A percentile compares a stretch with the other conserved stretches of the same genome.
These are phyloP conservation scores for Yamagishiella unicocca DNA, from an alignment of 139 green algal species.

Conservation along the genomic window DNA sequence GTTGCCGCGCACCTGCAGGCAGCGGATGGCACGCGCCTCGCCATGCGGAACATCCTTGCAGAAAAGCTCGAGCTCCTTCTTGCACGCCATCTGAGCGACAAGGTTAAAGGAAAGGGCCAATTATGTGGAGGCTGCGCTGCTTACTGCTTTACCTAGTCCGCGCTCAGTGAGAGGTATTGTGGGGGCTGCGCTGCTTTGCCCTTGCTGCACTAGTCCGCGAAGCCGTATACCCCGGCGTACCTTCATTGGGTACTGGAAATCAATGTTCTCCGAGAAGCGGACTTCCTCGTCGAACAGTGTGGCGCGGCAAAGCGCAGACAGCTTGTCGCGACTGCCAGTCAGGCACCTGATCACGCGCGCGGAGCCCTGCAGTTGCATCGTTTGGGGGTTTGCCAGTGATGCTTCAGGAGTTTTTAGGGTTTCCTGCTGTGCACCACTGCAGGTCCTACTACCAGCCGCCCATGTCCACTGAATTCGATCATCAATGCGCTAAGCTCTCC, in stretches of 20 bases:
- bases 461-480: too few species aligned
- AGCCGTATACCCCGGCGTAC: too few species aligned
- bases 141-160: neutral
- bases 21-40: conserved; percentile 83
- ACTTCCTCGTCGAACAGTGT: conserved; percentile 80
- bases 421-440: too few species aligned
- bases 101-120: neutral
- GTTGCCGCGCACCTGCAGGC: conserved; percentile 47
- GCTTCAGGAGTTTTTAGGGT: too few species aligned
- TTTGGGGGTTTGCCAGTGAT: too few species aligned
- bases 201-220: too few species aligned
- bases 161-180: too few species aligned
- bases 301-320: conserved; percentile 77
- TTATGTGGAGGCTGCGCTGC: neutral
- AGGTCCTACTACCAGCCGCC: too few species aligned
- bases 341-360: conserved; percentile 91
- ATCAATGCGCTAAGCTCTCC: too few species aligned
- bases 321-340: conserved; percentile 73
- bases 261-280: conserved; percentile 78
- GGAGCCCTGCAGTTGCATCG: conserved; percentile 68
- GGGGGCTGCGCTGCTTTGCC: too few species aligned
- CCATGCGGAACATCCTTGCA: conserved; percentile 85
- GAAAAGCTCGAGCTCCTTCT: conserved; percentile 76
- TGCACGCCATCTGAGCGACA: conserved; percentile 77
- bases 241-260: conserved; percentile 80